phyloP scores from a whole-genome alignment of 192 early-diverging fungal species.

The Geosiphon pyriformis region DNA sequence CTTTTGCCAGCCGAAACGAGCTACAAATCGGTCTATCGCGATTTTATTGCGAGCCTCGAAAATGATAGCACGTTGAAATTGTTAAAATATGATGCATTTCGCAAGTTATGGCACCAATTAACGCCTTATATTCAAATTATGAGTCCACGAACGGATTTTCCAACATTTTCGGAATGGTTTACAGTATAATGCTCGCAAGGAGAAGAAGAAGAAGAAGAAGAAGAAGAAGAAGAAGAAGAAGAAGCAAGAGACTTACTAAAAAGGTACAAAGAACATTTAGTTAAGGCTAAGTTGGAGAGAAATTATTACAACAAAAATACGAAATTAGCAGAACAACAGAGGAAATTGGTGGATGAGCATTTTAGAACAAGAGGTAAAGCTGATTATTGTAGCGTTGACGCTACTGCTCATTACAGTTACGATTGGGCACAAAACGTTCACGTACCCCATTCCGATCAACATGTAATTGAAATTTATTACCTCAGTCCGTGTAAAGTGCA shows the following conservation, averaged over 20 bases:
- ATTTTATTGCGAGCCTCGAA: conserved; percentile 14
- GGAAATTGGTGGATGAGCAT: conserved; percentile 14
- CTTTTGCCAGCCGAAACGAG: conserved; percentile 6
- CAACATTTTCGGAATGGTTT: conserved; percentile 13
- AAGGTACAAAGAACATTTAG: conserved; percentile 8
- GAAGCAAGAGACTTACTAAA: conserved; percentile 9
- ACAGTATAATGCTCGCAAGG: no score
- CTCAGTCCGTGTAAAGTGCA: conserved; percentile 16
- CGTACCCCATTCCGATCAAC: conserved; percentile 16
- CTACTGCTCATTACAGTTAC: conserved; percentile 14
- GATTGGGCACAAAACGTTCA: conserved; percentile 20
- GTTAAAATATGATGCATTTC: conserved; percentile 20
- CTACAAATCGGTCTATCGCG: conserved; percentile 14
- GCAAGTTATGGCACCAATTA: conserved; percentile 20
- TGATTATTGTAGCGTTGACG: conserved; percentile 4
- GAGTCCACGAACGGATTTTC: conserved; percentile 14
- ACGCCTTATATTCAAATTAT: conserved; percentile 16
- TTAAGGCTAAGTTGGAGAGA: conserved; percentile 13
- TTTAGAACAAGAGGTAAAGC: neutral
- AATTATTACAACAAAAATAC: conserved; percentile 24
- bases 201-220: conserved; percentile 8
- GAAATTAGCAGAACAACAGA: conserved; percentile 18
- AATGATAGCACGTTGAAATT: conserved; percentile 9
- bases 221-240: conserved; percentile 1
- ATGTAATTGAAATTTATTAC: neutral